Base-by-base conservation (phyloP, 179 eudicot species). In the Silene noctiflora region DNA sequence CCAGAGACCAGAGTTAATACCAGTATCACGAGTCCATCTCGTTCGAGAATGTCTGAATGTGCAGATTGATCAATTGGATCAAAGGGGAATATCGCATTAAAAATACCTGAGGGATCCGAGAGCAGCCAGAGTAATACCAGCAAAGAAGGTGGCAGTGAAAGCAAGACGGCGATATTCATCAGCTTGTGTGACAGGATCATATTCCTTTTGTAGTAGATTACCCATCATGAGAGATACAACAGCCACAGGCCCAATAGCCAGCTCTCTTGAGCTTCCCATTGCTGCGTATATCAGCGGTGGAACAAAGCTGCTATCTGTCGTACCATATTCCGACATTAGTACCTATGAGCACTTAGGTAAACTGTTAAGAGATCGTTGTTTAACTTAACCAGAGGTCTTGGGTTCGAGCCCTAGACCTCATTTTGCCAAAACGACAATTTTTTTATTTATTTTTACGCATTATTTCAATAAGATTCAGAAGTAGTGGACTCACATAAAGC, bases 261-360 rank as follows among this genome's bases (percentile, higher is more conserved):
- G 62, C 75, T 71, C 75, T 19, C 80, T 77, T 19, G 80, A 77
- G 48, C 80, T 77, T 12, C 75, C 76, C 80, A 77, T 77, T 31
- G 24, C 68, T 4, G 75, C 68, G 29, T 70, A 77, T 17, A 77
- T 63, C 6, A 77, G 64, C 5, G 80, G 80, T 27, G 75, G 80
- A 5, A 42, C 69, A 71, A 77, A 71, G 25, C 80, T 77, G 9
- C 80, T 77, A 31, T 77, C 80, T 77, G 71, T 35, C 3, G 25
- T 5, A 21, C 2, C n/a, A 68, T 8, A 14, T 13, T 39, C 46
- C 46, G 1, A 39, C 11, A 39, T 39, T 39, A 39, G 46, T 0
- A 8, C 42, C 29, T 27, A 27, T 1, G 29, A 27, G 29, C n/a
- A n/a, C n/a, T n/a, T n/a, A n/a, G n/a, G n/a, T n/a, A n/a, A n/a